Base-by-base conservation (phyloP, 2,329 filamentous ascomycete species). In the Dactylellina parvicollis region DNA sequence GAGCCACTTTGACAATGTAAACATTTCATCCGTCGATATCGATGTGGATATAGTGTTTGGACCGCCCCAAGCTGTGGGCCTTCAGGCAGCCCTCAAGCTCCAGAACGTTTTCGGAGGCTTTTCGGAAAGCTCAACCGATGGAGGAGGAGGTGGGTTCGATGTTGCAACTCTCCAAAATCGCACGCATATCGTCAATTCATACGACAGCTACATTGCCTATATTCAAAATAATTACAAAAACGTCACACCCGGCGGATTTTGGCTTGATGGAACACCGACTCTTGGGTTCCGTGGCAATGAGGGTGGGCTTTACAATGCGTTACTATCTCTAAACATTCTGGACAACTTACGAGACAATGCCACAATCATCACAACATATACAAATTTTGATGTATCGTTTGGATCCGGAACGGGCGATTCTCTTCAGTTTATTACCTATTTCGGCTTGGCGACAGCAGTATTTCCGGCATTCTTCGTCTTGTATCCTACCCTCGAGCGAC, bases 391-490 rank as follows among this genome's bases (percentile, higher is more conserved):
- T 75, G 85, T 87, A 0, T 90, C 91, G 0, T 93, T 89, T 81
- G 83, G 86, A 24, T 87, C 90, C 0, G 70, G 70, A 12, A 66
- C 88, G 7, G 91, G 91, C 18, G 84, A 93, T 55, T 88, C 89
- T 0, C 81, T 96, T 22, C 91, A 96, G 79, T 84, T 96, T 16
- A 87, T 94, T 40, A 84, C 91, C 7, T 96, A 96, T 80, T 90
- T 95, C 79, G 88, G 90, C 12, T 84, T 97, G 7, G 91, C 89
- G 0, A 88, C 96, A 81, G 85, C 87, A 4, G 88, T 89, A 0
- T 95, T 90, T 77, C 92, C 93, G 0, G 92, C 90, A 12, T 93
- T 97, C 83, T 96, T 96, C 77, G 87, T 91, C 0, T 83, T 97
- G 3, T 97, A 97, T 78, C 91, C 92, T 0, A 96, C 92, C n/a